Conservation (phyloP, 768 basidiomycete species). For the Pleurotus tuber-regium region DNA sequence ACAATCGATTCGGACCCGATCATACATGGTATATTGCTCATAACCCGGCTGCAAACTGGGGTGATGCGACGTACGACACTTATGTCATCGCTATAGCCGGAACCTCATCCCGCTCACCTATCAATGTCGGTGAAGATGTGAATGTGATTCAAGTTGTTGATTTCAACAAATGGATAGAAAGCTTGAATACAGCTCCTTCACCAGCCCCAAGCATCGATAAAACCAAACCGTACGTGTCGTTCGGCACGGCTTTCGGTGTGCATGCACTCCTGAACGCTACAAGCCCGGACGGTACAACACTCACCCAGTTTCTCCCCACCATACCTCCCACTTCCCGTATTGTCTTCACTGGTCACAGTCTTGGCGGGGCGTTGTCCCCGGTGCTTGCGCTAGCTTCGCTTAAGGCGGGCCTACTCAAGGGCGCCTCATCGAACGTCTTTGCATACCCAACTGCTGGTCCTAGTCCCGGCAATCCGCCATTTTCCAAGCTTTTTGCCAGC, state of each 20-base stretch:
- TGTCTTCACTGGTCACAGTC: constrained; percentile 10
- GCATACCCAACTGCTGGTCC: constrained; percentile 4
- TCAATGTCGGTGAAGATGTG: neutral
- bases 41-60: constrained; percentile 2
- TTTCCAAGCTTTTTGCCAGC: neutral
- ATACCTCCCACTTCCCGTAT: constrained; percentile 1
- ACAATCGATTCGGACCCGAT: neutral
- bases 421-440: neutral
- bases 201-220: neutral
- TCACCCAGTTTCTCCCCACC: constrained; percentile 4
- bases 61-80: constrained; percentile 2
- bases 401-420: neutral
- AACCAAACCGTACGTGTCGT: neutral
- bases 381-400: constrained; percentile 1
- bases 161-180: constrained; percentile 2
- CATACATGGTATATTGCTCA: constrained; percentile 2
- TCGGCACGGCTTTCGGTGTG: constrained; percentile 4
- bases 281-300: neutral
- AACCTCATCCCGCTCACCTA: neutral
- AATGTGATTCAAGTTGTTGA: constrained; percentile 3
- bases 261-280: neutral
- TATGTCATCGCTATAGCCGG: constrained; percentile 8
- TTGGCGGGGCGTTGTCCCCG: constrained; percentile 7
- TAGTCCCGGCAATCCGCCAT: constrained; percentile 3
- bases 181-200: neutral